Base-by-base conservation (phyloP, 2,329 filamentous ascomycete species). In the Lachnellula hyalina region DNA sequence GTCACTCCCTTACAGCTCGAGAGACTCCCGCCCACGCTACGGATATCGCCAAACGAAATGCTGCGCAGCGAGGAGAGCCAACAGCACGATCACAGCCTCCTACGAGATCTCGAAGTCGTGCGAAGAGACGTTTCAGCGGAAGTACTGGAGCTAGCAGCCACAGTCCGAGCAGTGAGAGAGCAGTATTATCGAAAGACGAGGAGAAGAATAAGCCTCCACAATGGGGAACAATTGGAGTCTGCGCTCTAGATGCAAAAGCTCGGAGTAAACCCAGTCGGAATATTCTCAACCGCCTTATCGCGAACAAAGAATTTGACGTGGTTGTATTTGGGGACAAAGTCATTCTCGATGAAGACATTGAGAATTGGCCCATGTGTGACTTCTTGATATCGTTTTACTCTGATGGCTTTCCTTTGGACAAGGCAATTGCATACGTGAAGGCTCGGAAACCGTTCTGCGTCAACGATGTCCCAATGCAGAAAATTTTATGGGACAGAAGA, bases 301-400 rank as follows among this genome's bases (percentile, higher is more conserved):
- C 89, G 35, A 92, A 95, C 62, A 84, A 86, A 49, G 93, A 97
- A 65, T 97, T 99, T 67, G 93, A 99, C 66, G 92, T 97, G 23
- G 87, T 96, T 58, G 93, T 99, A 12, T 99, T 99, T 75, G 95
- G 94, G 47, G 94, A 99, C 75, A 99, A 99, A 74, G 93, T 96
- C 44, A 99, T 99, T 63, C 78, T 99, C 36, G 94, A 99, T 67
- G 94, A 99, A 81, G 89, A 89, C 59, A 87, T 96, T 53, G 91
- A 96, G 72, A 96, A 96, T 69, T 96, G 92, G 92, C 92, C 92
- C 17, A 84, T 96, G 52, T 80, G 78, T 72, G 94, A 99, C 73
- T 99, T 96, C 67, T 75, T 99, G 53, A 96, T 99, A 67, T 96
- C 92, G 3, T 99, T 99, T 74, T 99, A 97, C 73, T 97, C 93